Percentiles rank a stretch among this genome's conserved stretches.
These are phyloP conservation scores for Polytrichum commune DNA, from an alignment of 225 moss, liverwort and hornwort genomes.

Conservation along the genomic window DNA sequence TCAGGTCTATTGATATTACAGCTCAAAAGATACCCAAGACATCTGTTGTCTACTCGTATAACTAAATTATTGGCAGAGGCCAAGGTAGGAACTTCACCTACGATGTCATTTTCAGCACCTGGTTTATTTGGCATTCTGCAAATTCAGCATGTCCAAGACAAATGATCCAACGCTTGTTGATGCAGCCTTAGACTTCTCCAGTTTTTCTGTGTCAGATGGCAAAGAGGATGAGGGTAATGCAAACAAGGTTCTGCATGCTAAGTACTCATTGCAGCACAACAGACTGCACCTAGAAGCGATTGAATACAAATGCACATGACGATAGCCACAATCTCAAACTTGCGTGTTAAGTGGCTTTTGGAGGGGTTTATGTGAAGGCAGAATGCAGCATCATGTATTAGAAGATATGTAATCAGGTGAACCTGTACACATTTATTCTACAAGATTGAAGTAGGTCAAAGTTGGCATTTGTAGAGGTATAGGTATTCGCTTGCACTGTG, in stretches of 20 bases:
- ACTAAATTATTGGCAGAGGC: no score
- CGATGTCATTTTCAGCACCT: slow-evolving; percentile 10
- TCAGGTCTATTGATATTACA: not conserved
- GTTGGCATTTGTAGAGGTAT: no score
- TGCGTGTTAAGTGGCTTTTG: no score
- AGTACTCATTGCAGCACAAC: slow-evolving; percentile 34
- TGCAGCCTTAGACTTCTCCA: slow-evolving; percentile 40
- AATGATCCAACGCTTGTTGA: not conserved
- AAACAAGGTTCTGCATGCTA: slow-evolving; percentile 24
- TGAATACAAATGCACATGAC: slow-evolving; percentile 6
- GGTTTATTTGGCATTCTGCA: not conserved
- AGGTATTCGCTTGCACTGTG: no score
- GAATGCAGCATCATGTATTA: no score
- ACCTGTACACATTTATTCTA: no score
- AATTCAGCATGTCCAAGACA: not conserved
- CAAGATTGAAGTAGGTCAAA: no score
- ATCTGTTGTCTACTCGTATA: not conserved
- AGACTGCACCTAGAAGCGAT: slow-evolving; percentile 36
- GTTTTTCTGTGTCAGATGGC: slow-evolving; percentile 35
- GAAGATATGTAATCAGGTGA: no score
- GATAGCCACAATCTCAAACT: not conserved
- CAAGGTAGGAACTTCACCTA: not conserved
- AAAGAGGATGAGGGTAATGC: slow-evolving; percentile 21
- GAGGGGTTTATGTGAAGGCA: no score
- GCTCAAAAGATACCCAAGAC: not conserved